phyloP scores from a whole-genome alignment of 345 rosid species.

The Eucalyptus erythrocorys region DNA sequence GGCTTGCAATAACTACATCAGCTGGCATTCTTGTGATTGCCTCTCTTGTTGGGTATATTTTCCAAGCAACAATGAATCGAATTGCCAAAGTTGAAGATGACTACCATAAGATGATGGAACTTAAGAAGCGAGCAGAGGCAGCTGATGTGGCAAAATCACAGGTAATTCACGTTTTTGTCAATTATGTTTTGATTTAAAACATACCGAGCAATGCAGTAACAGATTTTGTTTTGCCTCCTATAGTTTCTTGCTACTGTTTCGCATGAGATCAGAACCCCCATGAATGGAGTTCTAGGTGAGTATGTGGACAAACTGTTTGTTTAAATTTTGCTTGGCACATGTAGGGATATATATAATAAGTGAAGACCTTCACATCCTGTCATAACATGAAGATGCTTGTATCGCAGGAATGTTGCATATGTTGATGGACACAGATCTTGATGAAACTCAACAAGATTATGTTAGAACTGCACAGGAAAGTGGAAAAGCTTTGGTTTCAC shows the following conservation, averaged over 20 bases:
- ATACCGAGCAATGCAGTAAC: background rate
- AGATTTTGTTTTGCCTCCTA: background rate
- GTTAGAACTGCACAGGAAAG: constrained; percentile 91
- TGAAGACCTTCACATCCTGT: background rate
- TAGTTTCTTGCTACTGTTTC: constrained; percentile 99
- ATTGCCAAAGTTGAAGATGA: constrained; percentile 90
- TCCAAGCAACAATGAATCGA: constrained; percentile 72
- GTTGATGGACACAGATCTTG: constrained; percentile 87
- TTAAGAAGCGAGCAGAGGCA: constrained; percentile 73
- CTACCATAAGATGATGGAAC: constrained; percentile 59
- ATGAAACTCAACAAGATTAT: constrained; percentile 82
- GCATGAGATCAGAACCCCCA: constrained; percentile 97
- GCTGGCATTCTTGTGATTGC: constrained; percentile 69
- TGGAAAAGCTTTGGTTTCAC: constrained; percentile 84
- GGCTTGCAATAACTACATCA: constrained; percentile 51
- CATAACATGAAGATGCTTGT: background rate
- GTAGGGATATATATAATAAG: background rate
- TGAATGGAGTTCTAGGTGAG: constrained; percentile 98
- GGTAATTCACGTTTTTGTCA: constrained; percentile 25
- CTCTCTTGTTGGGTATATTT: constrained; percentile 62
- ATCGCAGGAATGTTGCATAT: constrained; percentile 83
- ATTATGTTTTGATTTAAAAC: background rate
- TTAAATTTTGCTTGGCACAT: background rate
- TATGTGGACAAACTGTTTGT: background rate
- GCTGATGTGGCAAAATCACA: constrained; percentile 98